These are phyloP conservation scores for Graphilbum ipis-grandicollis DNA, from an alignment of 2,329 filamentous ascomycete genomes.

Conservation along the genomic window DNA sequence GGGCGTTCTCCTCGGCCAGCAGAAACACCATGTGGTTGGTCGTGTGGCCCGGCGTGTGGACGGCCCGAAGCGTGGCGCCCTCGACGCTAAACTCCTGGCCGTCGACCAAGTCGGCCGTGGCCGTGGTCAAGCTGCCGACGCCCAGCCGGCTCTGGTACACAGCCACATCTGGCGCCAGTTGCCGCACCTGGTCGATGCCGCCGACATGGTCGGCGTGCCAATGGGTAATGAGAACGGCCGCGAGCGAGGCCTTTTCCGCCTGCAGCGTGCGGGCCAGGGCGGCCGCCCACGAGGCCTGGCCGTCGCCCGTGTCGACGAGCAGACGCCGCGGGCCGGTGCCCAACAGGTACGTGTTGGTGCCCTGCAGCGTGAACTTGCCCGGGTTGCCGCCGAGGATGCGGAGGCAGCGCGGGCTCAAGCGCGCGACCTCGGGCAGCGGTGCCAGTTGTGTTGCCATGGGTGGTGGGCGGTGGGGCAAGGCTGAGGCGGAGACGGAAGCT, in stretches of 20 bases:
- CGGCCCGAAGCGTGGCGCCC: slow-evolving; percentile 42
- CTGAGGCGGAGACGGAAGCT: too few relatives aligned
- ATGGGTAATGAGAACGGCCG: slow-evolving; percentile 65
- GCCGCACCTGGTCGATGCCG: slow-evolving; percentile 52
- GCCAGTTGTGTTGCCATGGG: slow-evolving; percentile 47
- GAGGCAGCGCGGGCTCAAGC: slow-evolving; percentile 61
- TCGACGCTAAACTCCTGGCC: slow-evolving; percentile 30
- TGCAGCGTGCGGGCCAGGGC: slow-evolving; percentile 47
- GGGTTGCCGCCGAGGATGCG: slow-evolving; percentile 84
- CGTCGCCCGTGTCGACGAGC: slow-evolving; percentile 83
- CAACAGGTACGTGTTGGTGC: slow-evolving; percentile 90
- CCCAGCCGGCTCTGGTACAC: slow-evolving; percentile 46
- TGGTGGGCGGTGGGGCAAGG: too few relatives aligned
- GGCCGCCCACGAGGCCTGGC: slow-evolving; percentile 53
- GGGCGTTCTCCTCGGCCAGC: slow-evolving; percentile 43
- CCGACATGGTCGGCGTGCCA: slow-evolving; percentile 81
- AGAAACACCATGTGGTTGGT: slow-evolving; percentile 51
- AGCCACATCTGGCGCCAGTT: slow-evolving; percentile 41
- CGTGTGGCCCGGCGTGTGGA: slow-evolving; percentile 53
- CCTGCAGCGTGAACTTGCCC: slow-evolving; percentile 57
- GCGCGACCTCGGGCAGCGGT: slow-evolving; percentile 54
- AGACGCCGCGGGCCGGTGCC: slow-evolving; percentile 58
- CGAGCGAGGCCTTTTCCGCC: slow-evolving; percentile 50
- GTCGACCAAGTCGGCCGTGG: slow-evolving; percentile 24
- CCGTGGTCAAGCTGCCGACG: too few relatives aligned